These are phyloP conservation scores for Grosmannia penicillata DNA, from an alignment of 2,329 filamentous ascomycete species.

Conservation along the genomic window DNA sequence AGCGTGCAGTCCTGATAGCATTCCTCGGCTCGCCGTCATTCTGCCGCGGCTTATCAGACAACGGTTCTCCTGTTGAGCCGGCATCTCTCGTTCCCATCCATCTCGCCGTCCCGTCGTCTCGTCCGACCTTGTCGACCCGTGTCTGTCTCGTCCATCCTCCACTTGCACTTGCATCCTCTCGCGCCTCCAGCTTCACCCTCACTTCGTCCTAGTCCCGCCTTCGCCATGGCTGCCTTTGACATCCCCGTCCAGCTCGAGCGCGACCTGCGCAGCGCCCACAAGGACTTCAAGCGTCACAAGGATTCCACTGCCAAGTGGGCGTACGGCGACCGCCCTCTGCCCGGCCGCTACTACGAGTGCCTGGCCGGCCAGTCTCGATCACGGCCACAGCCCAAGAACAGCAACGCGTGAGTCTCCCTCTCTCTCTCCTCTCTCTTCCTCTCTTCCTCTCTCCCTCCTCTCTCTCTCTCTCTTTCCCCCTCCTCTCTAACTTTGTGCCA, in stretches of 20 bases:
- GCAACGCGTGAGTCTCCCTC: slow-evolving; percentile 15
- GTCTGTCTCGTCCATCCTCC: background rate
- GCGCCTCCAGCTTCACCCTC: background rate
- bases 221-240: slow-evolving; percentile 6
- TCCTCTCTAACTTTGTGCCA: background rate
- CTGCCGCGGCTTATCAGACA: no score
- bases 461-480: background rate
- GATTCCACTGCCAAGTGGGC: slow-evolving; percentile 27
- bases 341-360: slow-evolving; percentile 12
- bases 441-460: background rate
- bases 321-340: slow-evolving; percentile 18
- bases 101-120: no score
- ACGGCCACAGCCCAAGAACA: slow-evolving; percentile 14
- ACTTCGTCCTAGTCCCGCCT: background rate
- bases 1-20: no score
- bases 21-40: no score
- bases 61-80: no score
- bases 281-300: slow-evolving; percentile 28
- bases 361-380: slow-evolving; percentile 11
- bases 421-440: background rate
- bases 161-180: background rate
- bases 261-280: slow-evolving; percentile 27
- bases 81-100: no score
- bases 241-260: slow-evolving; percentile 18
- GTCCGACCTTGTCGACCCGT: no score